A percentile compares a stretch with the other conserved stretches of the same genome.
Conservation (phyloP, 352 stramenopile species). For the Globisporangium barbulae region DNA sequence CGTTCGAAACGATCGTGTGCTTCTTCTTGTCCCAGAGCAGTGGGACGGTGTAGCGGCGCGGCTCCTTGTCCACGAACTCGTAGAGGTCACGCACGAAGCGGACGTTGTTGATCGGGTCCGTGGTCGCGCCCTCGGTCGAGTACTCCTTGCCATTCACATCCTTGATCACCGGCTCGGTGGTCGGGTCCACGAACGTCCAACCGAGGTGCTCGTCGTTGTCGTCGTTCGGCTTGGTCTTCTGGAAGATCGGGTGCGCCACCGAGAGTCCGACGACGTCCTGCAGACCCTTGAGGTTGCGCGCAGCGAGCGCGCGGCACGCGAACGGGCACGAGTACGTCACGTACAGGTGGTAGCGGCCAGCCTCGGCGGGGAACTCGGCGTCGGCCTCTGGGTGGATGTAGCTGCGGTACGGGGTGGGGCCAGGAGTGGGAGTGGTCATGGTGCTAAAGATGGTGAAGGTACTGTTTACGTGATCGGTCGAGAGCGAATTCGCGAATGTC, state of each 20-base stretch:
- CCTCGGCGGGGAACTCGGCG: conserved; percentile 31
- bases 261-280: conserved; percentile 87
- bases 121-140: conserved; percentile 20
- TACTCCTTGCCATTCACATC: conserved; percentile 19
- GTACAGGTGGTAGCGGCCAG: conserved; percentile 91
- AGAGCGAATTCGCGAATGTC: neutral
- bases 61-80: conserved; percentile 21
- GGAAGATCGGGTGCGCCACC: conserved; percentile 61
- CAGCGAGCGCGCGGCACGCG: conserved; percentile 51
- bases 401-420: conserved; percentile 15
- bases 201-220: conserved; percentile 28
- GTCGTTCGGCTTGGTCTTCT: conserved; percentile 43
- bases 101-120: conserved; percentile 23
- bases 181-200: conserved; percentile 33
- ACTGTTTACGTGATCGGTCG: neutral
- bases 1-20: conserved; percentile 73
- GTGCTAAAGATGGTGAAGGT: neutral
- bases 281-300: conserved; percentile 89
- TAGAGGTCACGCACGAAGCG: conserved; percentile 38
- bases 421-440: neutral
- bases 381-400: conserved; percentile 20
- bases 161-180: neutral
- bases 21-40: conserved; percentile 69
- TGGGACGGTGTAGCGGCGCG: conserved; percentile 41
- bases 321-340: conserved; percentile 90